These are phyloP conservation scores for Cubamyces sp. DNA, from an alignment of 768 basidiomycete genomes.

Conservation along the genomic window DNA sequence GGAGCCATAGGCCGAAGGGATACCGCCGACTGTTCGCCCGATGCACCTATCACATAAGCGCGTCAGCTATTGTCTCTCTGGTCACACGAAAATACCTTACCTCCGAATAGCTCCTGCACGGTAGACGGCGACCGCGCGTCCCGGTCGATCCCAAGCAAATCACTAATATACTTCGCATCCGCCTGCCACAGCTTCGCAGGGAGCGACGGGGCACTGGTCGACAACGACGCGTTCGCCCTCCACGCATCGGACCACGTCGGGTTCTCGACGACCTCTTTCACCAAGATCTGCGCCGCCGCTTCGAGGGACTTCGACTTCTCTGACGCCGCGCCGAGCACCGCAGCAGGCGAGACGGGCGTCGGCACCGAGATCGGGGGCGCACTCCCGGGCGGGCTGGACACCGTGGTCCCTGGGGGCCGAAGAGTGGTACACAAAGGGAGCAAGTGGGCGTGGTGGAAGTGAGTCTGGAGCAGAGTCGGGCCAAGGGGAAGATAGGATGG, in stretches of 20 bases:
- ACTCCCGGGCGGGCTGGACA: conserved; percentile 15
- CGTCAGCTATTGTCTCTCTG: neutral
- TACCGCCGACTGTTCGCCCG: neutral
- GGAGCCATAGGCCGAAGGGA: conserved; percentile 44
- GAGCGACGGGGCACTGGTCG: conserved; percentile 27
- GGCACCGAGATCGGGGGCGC: conserved; percentile 64
- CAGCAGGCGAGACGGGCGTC: conserved; percentile 85
- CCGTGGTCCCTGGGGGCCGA: conserved; percentile 57
- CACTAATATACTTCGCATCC: conserved; percentile 52
- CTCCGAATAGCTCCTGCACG: conserved; percentile 48
- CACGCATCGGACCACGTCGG: conserved; percentile 69
- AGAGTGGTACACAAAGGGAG: conserved; percentile 66
- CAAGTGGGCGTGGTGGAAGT: conserved; percentile 66
- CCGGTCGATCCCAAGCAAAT: conserved; percentile 46
- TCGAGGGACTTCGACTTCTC: conserved; percentile 73
- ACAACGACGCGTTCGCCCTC: conserved; percentile 43
- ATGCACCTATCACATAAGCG: neutral
- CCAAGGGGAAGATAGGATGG: conserved; percentile 75
- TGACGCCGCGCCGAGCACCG: conserved; percentile 60
- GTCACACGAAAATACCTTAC: neutral
- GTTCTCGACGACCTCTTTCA: conserved; percentile 76
- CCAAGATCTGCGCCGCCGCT: conserved; percentile 63
- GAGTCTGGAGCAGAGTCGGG: conserved; percentile 65
- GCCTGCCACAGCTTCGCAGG: conserved; percentile 56
- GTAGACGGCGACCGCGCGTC: conserved; percentile 46